Evolutionary conservation across 495 filamentous ascomycete species (phyloP).

Genomic region (Penicillium alfredii): DNA sequence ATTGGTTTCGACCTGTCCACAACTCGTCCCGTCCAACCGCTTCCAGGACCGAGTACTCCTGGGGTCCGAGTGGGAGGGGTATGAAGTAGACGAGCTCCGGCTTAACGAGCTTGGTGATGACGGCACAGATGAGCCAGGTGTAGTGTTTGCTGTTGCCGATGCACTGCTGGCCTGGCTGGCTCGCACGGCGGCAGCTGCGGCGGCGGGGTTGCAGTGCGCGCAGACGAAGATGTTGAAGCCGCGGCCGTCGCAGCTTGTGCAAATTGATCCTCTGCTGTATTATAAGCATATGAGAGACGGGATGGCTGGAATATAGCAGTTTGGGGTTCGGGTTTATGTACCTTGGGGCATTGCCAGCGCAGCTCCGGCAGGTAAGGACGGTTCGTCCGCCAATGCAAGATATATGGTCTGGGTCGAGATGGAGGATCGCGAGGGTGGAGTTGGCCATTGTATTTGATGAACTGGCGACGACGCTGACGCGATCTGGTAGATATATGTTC

Average conservation of each 20-base stretch:
- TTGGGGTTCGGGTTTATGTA: conserved; percentile 8
- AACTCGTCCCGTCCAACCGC: conserved; percentile 13
- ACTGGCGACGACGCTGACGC: not conserved
- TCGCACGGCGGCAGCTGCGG: conserved; percentile 14
- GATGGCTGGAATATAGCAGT: too few relatives aligned
- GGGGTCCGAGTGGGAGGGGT: conserved; percentile 19
- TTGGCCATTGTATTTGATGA: conserved; percentile 15
- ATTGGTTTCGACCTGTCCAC: conserved; percentile 22
- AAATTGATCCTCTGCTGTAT: conserved; percentile 24
- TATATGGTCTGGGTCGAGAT: conserved; percentile 31
- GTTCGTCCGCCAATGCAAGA: conserved; percentile 35
- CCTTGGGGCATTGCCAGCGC: conserved; percentile 39
- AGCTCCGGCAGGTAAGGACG: conserved; percentile 33
- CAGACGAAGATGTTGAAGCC: conserved; percentile 37
- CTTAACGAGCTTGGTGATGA: conserved; percentile 29
- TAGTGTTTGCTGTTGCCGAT: conserved; percentile 12
- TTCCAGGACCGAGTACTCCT: conserved; percentile 11
- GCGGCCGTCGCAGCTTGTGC: conserved; percentile 28
- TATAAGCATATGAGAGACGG: conserved; percentile 1
- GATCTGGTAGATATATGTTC: conserved; percentile 1
- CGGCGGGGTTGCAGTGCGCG: conserved; percentile 31
- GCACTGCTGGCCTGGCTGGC: too few relatives aligned
- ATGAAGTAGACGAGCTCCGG: conserved; percentile 28
- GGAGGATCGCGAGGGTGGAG: conserved; percentile 11
- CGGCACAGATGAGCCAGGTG: conserved; percentile 23